Conservation (phyloP, 768 basidiomycete species). For the Rickenella mellea region DNA sequence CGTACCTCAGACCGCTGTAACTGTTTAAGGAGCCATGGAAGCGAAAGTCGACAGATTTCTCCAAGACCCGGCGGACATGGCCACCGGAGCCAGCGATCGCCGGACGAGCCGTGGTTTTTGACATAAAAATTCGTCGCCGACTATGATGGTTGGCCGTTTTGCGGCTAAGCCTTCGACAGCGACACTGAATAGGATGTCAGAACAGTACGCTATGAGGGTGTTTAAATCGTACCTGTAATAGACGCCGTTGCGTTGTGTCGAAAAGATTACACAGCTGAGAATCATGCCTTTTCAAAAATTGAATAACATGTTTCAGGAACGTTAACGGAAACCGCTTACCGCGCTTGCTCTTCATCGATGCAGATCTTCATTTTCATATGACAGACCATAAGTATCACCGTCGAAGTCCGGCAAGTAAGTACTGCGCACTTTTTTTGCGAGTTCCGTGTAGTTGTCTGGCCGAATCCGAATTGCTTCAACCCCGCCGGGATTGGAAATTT, state of each 20-base stretch:
- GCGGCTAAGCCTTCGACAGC: too few species aligned
- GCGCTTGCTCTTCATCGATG: conserved; percentile 41
- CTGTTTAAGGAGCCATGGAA: conserved; percentile 39
- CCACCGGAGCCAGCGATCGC: conserved; percentile 50
- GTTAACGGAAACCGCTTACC: conserved; percentile 22
- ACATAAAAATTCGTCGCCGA: conserved; percentile 37
- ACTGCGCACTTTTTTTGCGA: background rate
- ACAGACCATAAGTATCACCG: conserved; percentile 28
- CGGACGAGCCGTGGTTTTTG: conserved; percentile 25
- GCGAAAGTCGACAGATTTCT: conserved; percentile 36
- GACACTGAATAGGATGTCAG: conserved; percentile 36
- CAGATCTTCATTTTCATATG: conserved; percentile 45
- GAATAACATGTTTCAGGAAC: background rate
- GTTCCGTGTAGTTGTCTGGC: conserved; percentile 24
- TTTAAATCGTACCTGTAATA: conserved; percentile 10
- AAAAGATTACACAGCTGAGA: conserved; percentile 24
- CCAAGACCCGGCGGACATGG: conserved; percentile 41
- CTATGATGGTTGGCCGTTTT: conserved; percentile 45
- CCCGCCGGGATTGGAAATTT: background rate
- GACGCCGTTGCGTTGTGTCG: background rate
- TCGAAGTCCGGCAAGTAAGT: conserved; percentile 32
- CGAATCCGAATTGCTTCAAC: conserved; percentile 13
- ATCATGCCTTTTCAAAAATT: conserved; percentile 9
- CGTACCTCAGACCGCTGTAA: background rate
- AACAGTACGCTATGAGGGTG: background rate